Base-by-base conservation (phyloP, 2,329 filamentous ascomycete genomes). In the Sporothrix sp. region DNA sequence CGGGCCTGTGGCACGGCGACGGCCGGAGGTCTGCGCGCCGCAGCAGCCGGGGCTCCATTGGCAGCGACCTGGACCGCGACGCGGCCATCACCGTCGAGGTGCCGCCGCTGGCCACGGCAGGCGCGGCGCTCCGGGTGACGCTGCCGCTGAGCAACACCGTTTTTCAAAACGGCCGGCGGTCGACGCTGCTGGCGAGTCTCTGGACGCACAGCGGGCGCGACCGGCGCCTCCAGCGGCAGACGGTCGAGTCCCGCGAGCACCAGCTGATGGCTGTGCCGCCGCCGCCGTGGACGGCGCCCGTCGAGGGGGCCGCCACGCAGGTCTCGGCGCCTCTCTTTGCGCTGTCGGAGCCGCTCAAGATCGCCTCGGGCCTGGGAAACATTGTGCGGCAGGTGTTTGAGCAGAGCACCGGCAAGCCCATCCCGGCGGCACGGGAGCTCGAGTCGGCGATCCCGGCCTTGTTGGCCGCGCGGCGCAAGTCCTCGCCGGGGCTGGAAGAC, bases 91-190 rank as follows among this genome's bases (percentile, higher is more conserved):
- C 66, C 0, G 68, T 76, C 44, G 54, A 64, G 16, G 59, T 72
- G 14, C 67, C 66, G 7, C 57, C 59, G 9, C 39, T 62, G 20
- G 9, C 30, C 7, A 20, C 20, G 1, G 28, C 30, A 21, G 10
- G 3, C 51, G 1, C 54, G 53, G 30, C 52, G 53, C 56, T 68
- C 3, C 62, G 65, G 3, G 63, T 75, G 49, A 78, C 73, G 6
- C 52, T 90, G 2, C 86, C 86, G 2, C 68, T 93, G 23, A 82
- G 87, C 36, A 87, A 88, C 60, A 94, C 87, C 0, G 68, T 88
- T 7, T 93, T 93, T 61, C 77, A 81, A 35, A 91, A 82, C 54
- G 84, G 81, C 40, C 71, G 69, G 23, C 69, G 69, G 1, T 81
- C 81, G 2, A 85, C 80, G 1, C 65, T 87, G 7, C 61, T 75